phyloP scores from a whole-genome alignment of 257 asterid species.

The Misopates orontium region DNA sequence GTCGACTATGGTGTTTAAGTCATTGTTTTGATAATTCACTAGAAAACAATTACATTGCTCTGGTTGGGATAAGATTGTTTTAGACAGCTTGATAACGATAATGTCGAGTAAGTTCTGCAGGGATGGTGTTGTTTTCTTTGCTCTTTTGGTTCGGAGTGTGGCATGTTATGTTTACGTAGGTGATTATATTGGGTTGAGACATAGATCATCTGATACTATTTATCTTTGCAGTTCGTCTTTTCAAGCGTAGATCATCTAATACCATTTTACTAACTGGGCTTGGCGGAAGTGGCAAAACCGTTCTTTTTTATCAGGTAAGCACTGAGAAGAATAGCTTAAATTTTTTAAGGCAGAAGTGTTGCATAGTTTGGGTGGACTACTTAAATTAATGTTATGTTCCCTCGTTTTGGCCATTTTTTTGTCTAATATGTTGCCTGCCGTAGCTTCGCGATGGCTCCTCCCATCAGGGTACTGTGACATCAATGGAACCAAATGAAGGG shows the following conservation, averaged over 20 bases:
- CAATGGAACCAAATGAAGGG: slow-evolving; percentile 85
- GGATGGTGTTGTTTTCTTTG: too few relatives aligned
- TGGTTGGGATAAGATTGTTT: too few relatives aligned
- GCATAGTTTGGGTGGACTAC: not conserved
- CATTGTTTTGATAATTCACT: too few relatives aligned
- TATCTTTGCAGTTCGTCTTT: slow-evolving; percentile 48
- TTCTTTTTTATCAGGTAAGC: slow-evolving; percentile 64
- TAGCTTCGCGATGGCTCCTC: slow-evolving; percentile 89
- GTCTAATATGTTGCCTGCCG: slow-evolving; percentile 19
- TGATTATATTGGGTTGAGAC: too few relatives aligned
- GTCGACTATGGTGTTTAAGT: too few relatives aligned
- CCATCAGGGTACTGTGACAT: slow-evolving; percentile 87
- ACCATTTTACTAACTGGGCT: slow-evolving; percentile 73
- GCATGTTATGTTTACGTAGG: too few relatives aligned
- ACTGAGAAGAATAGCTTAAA: slow-evolving; percentile 5
- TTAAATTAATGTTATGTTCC: too few relatives aligned
- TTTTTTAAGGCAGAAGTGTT: not conserved
- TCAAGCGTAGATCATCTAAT: slow-evolving; percentile 50
- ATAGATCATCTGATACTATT: not conserved
- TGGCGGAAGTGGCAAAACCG: slow-evolving; percentile 81
- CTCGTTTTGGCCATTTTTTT: too few relatives aligned
- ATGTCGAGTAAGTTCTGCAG: too few relatives aligned
- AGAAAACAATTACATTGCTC: too few relatives aligned
- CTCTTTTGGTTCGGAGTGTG: too few relatives aligned
- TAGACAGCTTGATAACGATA: too few relatives aligned